Conservation (phyloP, 768 basidiomycete species). For the Cubamyces sp. region DNA sequence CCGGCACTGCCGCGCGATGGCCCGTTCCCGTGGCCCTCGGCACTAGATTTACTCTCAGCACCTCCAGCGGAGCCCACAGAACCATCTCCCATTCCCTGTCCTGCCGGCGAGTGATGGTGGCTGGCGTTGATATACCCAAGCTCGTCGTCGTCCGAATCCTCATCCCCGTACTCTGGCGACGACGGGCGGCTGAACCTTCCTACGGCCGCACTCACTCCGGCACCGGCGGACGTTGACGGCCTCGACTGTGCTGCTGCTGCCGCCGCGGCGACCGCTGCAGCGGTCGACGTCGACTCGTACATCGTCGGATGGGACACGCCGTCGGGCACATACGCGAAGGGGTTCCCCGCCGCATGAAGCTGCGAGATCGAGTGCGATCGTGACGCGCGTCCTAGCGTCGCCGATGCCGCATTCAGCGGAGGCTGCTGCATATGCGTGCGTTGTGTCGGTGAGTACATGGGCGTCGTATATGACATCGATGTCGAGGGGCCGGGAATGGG, state of each 20-base stretch:
- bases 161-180: conserved; percentile 42
- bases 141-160: conserved; percentile 35
- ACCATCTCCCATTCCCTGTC: conserved; percentile 4
- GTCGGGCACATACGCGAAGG: conserved; percentile 37
- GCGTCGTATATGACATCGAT: conserved; percentile 21
- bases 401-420: conserved; percentile 26
- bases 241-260: conserved; percentile 29
- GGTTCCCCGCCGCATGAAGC: conserved; percentile 25
- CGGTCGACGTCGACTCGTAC: conserved; percentile 28
- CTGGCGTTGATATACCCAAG: conserved; percentile 5
- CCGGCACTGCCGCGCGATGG: conserved; percentile 33
- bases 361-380: conserved; percentile 40
- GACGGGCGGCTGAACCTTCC: conserved; percentile 29
- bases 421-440: conserved; percentile 34
- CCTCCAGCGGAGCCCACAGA: not conserved
- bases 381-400: conserved; percentile 31
- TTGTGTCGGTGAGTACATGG: conserved; percentile 28
- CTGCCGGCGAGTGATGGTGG: conserved; percentile 22
- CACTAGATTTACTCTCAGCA: conserved; percentile 24
- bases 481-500: conserved; percentile 22
- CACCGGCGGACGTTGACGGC: conserved; percentile 31
- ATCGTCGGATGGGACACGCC: conserved; percentile 27
- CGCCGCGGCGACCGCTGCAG: conserved; percentile 6
- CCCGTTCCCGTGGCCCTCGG: conserved; percentile 35
- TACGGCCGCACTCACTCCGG: too few relatives aligned